phyloP scores from a whole-genome alignment of 345 rosid genomes.

The Geranium rotundifolium region DNA sequence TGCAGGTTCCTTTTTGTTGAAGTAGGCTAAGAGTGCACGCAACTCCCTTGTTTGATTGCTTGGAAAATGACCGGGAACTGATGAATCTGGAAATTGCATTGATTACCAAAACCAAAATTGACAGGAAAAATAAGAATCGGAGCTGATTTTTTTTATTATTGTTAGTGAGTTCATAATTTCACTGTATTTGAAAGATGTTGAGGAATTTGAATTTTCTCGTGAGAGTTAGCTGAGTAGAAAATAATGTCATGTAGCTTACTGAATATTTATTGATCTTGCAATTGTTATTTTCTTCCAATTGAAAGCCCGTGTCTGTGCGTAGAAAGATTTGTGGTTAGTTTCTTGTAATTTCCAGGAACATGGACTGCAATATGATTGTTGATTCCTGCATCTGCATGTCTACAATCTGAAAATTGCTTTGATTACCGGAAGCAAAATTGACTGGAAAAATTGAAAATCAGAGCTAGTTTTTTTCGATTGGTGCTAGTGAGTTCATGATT shows the following conservation, averaged over 20 bases:
- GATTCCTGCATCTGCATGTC: background rate
- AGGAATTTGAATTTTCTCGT: background rate
- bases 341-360: background rate
- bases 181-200: background rate
- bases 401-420: too few species aligned
- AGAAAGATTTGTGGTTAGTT: background rate
- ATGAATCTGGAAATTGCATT: background rate
- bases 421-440: too few species aligned
- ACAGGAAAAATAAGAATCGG: background rate
- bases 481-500: background rate
- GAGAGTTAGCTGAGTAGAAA: background rate
- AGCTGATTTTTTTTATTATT: background rate
- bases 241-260: background rate
- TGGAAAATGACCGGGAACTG: background rate
- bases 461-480: background rate
- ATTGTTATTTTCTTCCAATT: too few species aligned
- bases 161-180: background rate
- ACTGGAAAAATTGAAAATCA: too few species aligned
- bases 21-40: background rate
- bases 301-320: background rate
- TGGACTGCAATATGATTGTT: background rate
- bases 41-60: background rate
- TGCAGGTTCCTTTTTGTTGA: conserved; percentile 41
- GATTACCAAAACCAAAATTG: too few species aligned
- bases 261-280: background rate